Percentiles rank a stretch among this genome's conserved stretches.
Evolutionary conservation across 2,329 filamentous ascomycete genomes (phyloP).

Genomic region (Curvularia sp.): DNA sequence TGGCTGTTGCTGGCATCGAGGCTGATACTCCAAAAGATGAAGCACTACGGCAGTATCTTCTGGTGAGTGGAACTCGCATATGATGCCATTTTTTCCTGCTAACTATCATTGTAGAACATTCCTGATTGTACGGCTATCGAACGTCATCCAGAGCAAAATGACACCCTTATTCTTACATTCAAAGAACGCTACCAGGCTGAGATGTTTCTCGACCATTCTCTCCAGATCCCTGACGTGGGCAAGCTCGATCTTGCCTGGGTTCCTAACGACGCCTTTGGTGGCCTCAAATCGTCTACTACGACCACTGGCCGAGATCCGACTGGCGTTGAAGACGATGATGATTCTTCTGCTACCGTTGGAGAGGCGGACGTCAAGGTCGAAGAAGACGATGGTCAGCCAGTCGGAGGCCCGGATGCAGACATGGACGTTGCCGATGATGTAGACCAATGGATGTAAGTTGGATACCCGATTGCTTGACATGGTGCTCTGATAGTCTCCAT

Average conservation of each 20-base stretch:
- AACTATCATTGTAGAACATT: conserved; percentile 31
- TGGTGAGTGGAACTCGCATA: conserved; percentile 47
- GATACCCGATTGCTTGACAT: neutral
- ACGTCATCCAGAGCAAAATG: conserved; percentile 48
- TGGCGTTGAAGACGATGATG: conserved; percentile 16
- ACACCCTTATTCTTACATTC: conserved; percentile 54
- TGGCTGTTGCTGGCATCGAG: conserved; percentile 70
- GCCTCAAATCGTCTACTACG: conserved; percentile 15
- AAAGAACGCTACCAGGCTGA: conserved; percentile 68
- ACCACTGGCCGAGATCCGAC: neutral
- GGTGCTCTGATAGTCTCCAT: neutral
- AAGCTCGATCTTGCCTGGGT: conserved; percentile 73
- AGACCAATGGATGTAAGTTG: conserved; percentile 39
- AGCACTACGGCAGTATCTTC: conserved; percentile 72
- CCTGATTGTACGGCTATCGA: conserved; percentile 51
- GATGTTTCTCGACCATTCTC: conserved; percentile 64
- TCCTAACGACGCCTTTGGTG: conserved; percentile 37
- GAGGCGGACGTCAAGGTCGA: conserved; percentile 15
- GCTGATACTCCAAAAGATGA: conserved; percentile 71
- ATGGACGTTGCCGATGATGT: conserved; percentile 48
- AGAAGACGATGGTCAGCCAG: conserved; percentile 16
- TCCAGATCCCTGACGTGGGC: conserved; percentile 68
- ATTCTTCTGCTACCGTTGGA: conserved; percentile 24
- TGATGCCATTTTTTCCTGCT: neutral
- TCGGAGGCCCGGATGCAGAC: conserved; percentile 28